phyloP scores from a whole-genome alignment of 2,329 filamentous ascomycete genomes.

The Raffaelea albimanens region DNA sequence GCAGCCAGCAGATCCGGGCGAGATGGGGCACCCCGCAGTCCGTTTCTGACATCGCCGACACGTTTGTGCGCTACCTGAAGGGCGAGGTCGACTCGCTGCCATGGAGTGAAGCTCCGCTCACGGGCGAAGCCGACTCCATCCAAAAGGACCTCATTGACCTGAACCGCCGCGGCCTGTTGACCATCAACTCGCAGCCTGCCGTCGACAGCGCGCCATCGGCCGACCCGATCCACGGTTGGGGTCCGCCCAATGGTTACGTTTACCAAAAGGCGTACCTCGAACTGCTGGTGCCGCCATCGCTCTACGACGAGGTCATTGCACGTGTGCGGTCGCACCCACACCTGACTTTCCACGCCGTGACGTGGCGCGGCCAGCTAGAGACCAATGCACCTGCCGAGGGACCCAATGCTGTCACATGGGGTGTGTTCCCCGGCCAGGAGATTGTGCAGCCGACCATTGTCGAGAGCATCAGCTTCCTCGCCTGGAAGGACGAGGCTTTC shows the following conservation, averaged over 20 bases:
- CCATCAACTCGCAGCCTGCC: conserved; percentile 95
- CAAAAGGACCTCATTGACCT: conserved; percentile 67
- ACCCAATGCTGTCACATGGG: conserved; percentile 98
- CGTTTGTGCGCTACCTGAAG: conserved; percentile 80
- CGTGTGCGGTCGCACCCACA: conserved; percentile 71
- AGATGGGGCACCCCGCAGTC: conserved; percentile 83
- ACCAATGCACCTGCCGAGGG: conserved; percentile 80
- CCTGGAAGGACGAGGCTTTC: conserved; percentile 98
- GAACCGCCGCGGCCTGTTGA: conserved; percentile 79
- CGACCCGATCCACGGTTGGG: conserved; percentile 85
- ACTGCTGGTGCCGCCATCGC: conserved; percentile 70
- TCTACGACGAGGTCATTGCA: conserved; percentile 67
- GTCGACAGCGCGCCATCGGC: conserved; percentile 85
- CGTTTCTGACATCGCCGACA: conserved; percentile 67
- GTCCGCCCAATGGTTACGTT: conserved; percentile 87
- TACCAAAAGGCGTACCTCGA: conserved; percentile 98
- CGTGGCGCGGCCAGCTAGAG: conserved; percentile 68
- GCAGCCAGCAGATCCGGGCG: conserved; percentile 91
- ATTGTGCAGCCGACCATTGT: conserved; percentile 99
- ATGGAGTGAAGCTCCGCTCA: conserved; percentile 88
- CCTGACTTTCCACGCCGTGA: conserved; percentile 90
- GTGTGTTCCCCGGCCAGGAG: conserved; percentile 96
- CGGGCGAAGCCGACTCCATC: conserved; percentile 71
- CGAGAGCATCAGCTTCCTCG: conserved; percentile 92
- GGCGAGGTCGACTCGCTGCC: conserved; percentile 74